Evolutionary conservation across 2,329 filamentous ascomycete species (phyloP), one percentile per base, ranked within the genome.

Genomic region (Fusarium euwallaceae): DNA sequence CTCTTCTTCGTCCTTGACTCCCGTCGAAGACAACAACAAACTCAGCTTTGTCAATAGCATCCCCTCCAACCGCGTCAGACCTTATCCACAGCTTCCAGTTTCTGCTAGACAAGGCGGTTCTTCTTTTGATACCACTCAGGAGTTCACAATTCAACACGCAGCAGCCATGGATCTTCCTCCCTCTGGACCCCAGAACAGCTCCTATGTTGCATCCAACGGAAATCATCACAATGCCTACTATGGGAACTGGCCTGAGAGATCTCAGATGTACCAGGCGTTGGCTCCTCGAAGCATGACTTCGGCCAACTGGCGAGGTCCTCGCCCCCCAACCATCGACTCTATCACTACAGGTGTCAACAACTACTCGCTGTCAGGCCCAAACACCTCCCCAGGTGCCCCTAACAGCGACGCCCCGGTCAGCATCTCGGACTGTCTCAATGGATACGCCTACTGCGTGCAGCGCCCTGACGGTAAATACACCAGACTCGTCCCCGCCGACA

Each of bases 221-320:
- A 63, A 70, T 59, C 60, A 55, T 34, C 53, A 61, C 45, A 56
- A 67, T 17, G 32, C 56, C 10, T 11, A 32, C 32, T 76, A 69
- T 51, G 69, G 74, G 24, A 63, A 41, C 36, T 67, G 63, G 61
- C 75, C 74, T n/a, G 72, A 70, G 36, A 68, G 59, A 24, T n/a
- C 61, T 7, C 62, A 45, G 12, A 45, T 66, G 11, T 61, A 66
- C 39, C 69, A 70, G 5, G 62, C 61, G 14, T 67, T 70, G 39
- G 75, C 76, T 5, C 75, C 77, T 29, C 71, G 77, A 11, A 78
- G 74, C 59, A 67, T 73, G 45, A 36, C 22, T 14, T 76, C 76
- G 5, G 69, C 63, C 24, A 79, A 76, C 64, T 79, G 77, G 77
- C 71, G 77, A 43, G 62, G 53, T 11, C 64, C 70, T 43, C 74